These are phyloP conservation scores for Penicillium glabrum DNA, from an alignment of 2,329 filamentous ascomycete species.

Conservation along the genomic window DNA sequence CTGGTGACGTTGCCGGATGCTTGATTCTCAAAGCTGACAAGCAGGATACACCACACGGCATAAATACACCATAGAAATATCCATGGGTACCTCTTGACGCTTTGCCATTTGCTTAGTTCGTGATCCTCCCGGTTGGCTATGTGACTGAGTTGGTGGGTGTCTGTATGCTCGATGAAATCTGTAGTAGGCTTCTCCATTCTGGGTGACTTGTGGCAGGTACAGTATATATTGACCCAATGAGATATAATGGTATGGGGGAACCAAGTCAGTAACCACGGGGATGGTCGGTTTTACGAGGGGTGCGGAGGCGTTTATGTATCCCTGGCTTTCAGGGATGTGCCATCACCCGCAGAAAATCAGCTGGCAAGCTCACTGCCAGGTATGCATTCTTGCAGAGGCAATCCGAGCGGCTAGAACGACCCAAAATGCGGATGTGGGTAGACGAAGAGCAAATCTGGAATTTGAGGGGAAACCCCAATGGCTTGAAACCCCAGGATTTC, in stretches of 20 bases:
- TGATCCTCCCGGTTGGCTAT: constrained; percentile 13
- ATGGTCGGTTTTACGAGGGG: neutral
- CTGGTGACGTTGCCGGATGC: constrained; percentile 34
- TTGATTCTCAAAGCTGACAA: constrained; percentile 16
- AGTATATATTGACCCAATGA: neutral
- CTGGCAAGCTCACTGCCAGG: neutral
- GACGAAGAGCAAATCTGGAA: neutral
- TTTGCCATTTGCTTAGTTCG: constrained; percentile 11
- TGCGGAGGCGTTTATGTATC: neutral
- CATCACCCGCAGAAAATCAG: neutral
- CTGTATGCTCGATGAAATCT: constrained; percentile 8
- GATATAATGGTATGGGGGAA: neutral
- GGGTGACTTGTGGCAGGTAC: neutral
- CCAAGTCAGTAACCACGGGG: neutral
- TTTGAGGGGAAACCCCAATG: neutral
- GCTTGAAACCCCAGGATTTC: too few relatives aligned
- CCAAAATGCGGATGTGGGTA: neutral
- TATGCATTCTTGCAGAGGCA: neutral
- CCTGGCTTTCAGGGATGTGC: neutral
- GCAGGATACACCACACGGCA: constrained; percentile 14
- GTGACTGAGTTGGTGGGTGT: constrained; percentile 10
- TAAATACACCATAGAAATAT: constrained; percentile 15
- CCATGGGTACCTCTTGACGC: constrained; percentile 12
- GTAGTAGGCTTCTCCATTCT: constrained; percentile 10
- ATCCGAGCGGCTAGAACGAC: neutral